Base-by-base conservation (phyloP, 2,329 filamentous ascomycete genomes). In the Xylariaceae sp. region DNA sequence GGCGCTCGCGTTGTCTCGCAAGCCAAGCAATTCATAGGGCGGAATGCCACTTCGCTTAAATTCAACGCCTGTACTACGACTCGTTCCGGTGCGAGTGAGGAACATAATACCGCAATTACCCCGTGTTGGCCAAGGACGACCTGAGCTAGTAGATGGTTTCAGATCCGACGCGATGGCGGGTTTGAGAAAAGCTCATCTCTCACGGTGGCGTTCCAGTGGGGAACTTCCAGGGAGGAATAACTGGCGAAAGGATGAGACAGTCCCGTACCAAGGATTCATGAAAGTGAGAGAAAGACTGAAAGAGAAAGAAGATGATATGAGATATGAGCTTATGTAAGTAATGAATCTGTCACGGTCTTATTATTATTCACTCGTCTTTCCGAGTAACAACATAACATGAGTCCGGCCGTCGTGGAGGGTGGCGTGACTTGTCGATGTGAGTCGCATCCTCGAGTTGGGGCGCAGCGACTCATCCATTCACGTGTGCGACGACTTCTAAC, bases 1-100 rank as follows among this genome's bases (percentile, higher is more conserved):
- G 30, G 52, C 57, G 15, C 57, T 64, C 35, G 51, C 58, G n/a
- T 61, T 59, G 8, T 58, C 61, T 49, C 65, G 48, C 55, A 71
- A 69, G 65, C 60, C 64, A 6, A 64, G 66, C 53, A 71, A 67
- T 39, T 70, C 68, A 17, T 64, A 61, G 51, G 45, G 35, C 18
- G 11, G 10, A 11, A 41, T 35, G 13, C 41, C 41, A 30, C 23
- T 30, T 30, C 23, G 23, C 23, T 30, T 30, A 30, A 30, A 30
- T 30, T 30, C 23, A 30, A 30, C 23, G 23, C 23, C 23, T 30
- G 23, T 30, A 30, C 23, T 30, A 30, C 23, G 4, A 30, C 3
- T 30, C 30, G 15, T 13, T 51, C 23, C 11, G 9, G 6, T 35
- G 49, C 11, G 3, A 11, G 4, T 10, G 17, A 13, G 30, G 11